These are phyloP conservation scores for Oidiodendron maius DNA, from an alignment of 495 filamentous ascomycete species.

Conservation along the genomic window DNA sequence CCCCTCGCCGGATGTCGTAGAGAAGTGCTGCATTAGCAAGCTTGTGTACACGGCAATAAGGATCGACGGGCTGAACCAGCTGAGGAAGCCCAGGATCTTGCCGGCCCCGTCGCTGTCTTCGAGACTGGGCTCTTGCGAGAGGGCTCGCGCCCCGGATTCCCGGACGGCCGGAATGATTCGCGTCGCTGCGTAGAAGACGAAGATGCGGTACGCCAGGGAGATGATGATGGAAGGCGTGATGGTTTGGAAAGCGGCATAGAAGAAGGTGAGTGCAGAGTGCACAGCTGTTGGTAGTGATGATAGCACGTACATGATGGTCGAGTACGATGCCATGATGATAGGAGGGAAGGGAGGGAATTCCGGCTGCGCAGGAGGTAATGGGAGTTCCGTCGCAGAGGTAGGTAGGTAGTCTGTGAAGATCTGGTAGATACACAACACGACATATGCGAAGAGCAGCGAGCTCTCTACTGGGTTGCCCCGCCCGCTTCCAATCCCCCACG, in stretches of 20 bases:
- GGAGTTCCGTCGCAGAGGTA: conserved; percentile 45
- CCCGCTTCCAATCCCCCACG: conserved; percentile 90
- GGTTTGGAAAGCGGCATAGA: conserved; percentile 82
- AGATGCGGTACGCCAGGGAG: conserved; percentile 83
- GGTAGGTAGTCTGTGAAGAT: conserved; percentile 98
- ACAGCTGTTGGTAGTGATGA: conserved; percentile 76
- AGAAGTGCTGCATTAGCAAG: conserved; percentile 91
- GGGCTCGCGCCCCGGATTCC: conserved; percentile 73
- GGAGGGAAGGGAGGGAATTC: conserved; percentile 93
- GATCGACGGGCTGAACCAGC: conserved; percentile 89
- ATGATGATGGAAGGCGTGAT: conserved; percentile 94
- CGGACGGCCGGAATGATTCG: conserved; percentile 91
- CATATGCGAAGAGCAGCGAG: conserved; percentile 91
- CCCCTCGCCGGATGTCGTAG: conserved; percentile 56
- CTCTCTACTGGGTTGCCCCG: conserved; percentile 95
- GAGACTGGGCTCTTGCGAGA: conserved; percentile 75
- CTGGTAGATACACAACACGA: conserved; percentile 95
- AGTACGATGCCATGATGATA: conserved; percentile 98
- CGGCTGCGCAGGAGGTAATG: conserved; percentile 47
- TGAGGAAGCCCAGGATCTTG: conserved; percentile 71
- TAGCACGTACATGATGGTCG: conserved; percentile 79
- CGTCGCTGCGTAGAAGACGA: conserved; percentile 92
- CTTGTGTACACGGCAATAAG: conserved; percentile 96
- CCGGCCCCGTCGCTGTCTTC: conserved; percentile 82
- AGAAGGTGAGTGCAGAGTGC: conserved; percentile 77